These are phyloP conservation scores for Tetraselmis striata DNA, from an alignment of 139 green algal genomes.

Conservation along the genomic window DNA sequence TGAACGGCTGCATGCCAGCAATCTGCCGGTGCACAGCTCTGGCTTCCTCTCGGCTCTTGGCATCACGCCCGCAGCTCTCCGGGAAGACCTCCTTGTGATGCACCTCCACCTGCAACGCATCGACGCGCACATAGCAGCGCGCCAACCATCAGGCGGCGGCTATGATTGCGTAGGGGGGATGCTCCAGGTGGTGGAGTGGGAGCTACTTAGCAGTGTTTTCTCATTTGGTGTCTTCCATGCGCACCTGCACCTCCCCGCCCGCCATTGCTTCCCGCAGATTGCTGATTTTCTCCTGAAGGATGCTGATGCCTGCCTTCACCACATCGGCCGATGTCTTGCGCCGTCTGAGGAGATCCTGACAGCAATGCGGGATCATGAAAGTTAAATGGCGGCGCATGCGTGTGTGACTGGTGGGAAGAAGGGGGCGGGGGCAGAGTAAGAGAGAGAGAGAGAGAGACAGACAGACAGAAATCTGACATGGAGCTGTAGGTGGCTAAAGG, in stretches of 20 bases:
- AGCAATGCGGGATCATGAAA: too few relatives aligned
- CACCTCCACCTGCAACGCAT: not conserved
- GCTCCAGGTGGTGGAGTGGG: too few relatives aligned
- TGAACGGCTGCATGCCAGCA: constrained; percentile 15
- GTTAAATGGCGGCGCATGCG: too few relatives aligned
- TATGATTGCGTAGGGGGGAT: too few relatives aligned
- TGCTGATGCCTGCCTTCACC: not conserved
- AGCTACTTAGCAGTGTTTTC: too few relatives aligned
- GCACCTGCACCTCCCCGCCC: not conserved
- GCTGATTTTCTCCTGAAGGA: not conserved
- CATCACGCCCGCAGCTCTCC: not conserved
- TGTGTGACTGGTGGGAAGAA: too few relatives aligned
- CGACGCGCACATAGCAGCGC: not conserved
- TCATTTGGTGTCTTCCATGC: too few relatives aligned
- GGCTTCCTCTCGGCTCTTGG: not conserved
- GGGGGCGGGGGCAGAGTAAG: too few relatives aligned
- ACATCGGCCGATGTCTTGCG: not conserved
- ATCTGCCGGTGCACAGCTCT: constrained; percentile 7
- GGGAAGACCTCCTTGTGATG: not conserved
- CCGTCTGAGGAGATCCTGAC: not conserved
- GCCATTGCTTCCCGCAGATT: not conserved
- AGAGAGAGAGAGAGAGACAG: too few relatives aligned
- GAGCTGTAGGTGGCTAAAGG: too few relatives aligned
- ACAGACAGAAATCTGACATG: too few relatives aligned
- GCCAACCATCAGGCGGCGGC: too few relatives aligned